A percentile compares a stretch with the other conserved stretches of the same genome.
Conservation (phyloP, 2,329 filamentous ascomycete genomes). For the Trichoderma hamatum region DNA sequence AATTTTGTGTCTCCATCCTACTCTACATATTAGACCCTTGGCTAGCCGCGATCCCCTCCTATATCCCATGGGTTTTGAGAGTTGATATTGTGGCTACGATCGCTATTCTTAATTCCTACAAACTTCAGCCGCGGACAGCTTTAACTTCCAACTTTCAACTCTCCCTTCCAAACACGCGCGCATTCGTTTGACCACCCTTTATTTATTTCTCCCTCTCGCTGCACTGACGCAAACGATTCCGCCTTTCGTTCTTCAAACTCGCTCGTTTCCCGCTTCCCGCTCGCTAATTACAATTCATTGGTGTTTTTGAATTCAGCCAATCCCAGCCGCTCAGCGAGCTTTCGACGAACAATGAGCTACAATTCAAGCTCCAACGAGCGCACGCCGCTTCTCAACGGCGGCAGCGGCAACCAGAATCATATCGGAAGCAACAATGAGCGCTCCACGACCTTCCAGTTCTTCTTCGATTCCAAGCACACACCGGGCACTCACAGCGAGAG, state of each 20-base stretch:
- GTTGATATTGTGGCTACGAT: slow-evolving; percentile 13
- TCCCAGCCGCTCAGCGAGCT: not conserved
- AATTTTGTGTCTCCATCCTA: slow-evolving; percentile 4
- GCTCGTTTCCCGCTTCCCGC: not conserved
- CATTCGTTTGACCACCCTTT: not conserved
- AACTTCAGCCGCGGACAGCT: not conserved
- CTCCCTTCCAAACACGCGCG: slow-evolving; percentile 1
- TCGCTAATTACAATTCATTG: not conserved
- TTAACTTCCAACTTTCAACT: not conserved
- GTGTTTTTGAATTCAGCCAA: not conserved
- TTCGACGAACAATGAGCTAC: slow-evolving; percentile 18
- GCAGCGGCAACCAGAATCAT: slow-evolving; percentile 29
- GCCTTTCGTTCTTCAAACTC: not conserved
- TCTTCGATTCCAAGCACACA: slow-evolving; percentile 54
- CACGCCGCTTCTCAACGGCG: slow-evolving; percentile 49
- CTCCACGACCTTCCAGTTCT: slow-evolving; percentile 43
- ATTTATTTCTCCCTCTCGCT: not conserved
- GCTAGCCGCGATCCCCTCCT: not conserved
- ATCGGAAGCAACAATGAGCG: slow-evolving; percentile 32
- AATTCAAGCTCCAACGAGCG: slow-evolving; percentile 38
- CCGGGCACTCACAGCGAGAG: slow-evolving; percentile 57
- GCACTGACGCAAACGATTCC: not conserved
- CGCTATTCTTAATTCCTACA: slow-evolving; percentile 6
- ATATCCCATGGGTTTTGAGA: not conserved
- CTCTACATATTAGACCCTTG: not conserved